Evolutionary conservation across 768 basidiomycete genomes (phyloP).

Genomic region (Leccinum uliginosum): DNA sequence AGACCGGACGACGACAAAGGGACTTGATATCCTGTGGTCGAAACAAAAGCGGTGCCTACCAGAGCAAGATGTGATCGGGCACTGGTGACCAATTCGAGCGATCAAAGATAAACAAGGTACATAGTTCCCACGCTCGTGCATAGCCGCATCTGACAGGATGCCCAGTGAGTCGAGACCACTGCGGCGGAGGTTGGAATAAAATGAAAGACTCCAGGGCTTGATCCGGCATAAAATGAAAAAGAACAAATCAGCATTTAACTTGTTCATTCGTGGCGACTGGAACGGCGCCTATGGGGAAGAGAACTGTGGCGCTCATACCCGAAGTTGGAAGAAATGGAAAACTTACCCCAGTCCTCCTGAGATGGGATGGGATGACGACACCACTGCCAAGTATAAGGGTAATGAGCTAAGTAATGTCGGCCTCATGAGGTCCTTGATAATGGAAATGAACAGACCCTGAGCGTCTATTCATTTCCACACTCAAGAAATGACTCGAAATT

Average conservation of each 20-base stretch:
- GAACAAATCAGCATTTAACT: neutral
- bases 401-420: neutral
- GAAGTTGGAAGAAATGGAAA: slow-evolving; percentile 13
- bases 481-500: neutral
- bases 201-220: neutral
- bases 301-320: slow-evolving; percentile 15
- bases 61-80: slow-evolving; percentile 28
- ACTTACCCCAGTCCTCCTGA: slow-evolving; percentile 7
- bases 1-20: slow-evolving; percentile 17
- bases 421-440: neutral
- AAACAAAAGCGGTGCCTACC: slow-evolving; percentile 33
- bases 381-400: neutral
- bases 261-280: neutral
- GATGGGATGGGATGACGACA: slow-evolving; percentile 19
- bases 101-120: neutral
- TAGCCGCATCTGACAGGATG: neutral
- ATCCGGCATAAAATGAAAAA: slow-evolving; percentile 9
- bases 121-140: slow-evolving; percentile 8
- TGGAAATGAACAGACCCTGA: slow-evolving; percentile 3
- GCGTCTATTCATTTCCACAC: neutral
- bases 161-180: neutral
- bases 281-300: neutral
- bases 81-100: slow-evolving; percentile 22
- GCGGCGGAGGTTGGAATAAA: neutral
- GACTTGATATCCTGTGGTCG: slow-evolving; percentile 29